Evolutionary conservation across 768 basidiomycete species (phyloP).

Genomic region (Tremella mesenterica): DNA sequence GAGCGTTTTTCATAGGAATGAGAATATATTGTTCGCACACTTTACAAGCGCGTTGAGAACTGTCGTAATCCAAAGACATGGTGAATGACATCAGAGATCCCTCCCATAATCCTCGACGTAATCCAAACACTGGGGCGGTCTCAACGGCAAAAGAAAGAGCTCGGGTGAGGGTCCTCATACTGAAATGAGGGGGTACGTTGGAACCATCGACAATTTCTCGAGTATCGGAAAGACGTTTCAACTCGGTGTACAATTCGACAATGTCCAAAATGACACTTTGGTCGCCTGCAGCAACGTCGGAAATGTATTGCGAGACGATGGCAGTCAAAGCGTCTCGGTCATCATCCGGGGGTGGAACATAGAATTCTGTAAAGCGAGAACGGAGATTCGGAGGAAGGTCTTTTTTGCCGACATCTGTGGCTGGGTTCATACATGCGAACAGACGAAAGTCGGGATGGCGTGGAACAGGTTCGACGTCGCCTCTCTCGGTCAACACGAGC

Average conservation of each 20-base stretch:
- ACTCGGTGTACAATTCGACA: slow-evolving; percentile 76
- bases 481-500: slow-evolving; percentile 86
- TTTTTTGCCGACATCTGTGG: slow-evolving; percentile 96
- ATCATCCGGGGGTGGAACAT: slow-evolving; percentile 86
- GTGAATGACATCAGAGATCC: slow-evolving; percentile 97
- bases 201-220: slow-evolving; percentile 84
- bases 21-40: slow-evolving; percentile 73
- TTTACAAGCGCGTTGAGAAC: slow-evolving; percentile 57
- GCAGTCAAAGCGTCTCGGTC: slow-evolving; percentile 80
- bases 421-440: slow-evolving; percentile 99
- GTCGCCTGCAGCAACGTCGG: slow-evolving; percentile 70
- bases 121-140: slow-evolving; percentile 62
- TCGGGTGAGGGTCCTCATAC: slow-evolving; percentile 88
- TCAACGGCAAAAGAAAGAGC: slow-evolving; percentile 84
- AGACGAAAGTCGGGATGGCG: slow-evolving; percentile 92
- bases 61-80: slow-evolving; percentile 74
- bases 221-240: slow-evolving; percentile 64
- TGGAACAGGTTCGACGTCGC: slow-evolving; percentile 75
- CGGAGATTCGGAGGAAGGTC: slow-evolving; percentile 87
- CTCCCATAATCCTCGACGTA: slow-evolving; percentile 86
- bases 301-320: slow-evolving; percentile 84
- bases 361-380: slow-evolving; percentile 86
- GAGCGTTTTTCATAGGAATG: slow-evolving; percentile 66
- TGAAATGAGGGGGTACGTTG: slow-evolving; percentile 87
- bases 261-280: slow-evolving; percentile 79